A percentile compares a stretch with the other conserved stretches of the same genome.
Conservation (phyloP, 768 basidiomycete genomes). For the Lanmaoa rubissima region DNA sequence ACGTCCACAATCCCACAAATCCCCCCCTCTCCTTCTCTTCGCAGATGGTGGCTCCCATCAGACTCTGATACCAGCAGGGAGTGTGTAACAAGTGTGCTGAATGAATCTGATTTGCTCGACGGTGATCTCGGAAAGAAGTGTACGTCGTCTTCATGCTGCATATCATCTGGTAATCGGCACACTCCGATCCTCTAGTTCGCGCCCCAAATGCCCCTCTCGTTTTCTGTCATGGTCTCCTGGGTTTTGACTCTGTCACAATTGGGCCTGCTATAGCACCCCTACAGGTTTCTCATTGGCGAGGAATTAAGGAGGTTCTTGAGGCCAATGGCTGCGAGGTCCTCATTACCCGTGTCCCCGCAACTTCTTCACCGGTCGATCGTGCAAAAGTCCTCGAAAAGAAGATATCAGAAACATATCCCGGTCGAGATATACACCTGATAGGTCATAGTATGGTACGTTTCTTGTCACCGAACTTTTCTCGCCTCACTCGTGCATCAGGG, state of each 20-base stretch:
- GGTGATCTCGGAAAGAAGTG: constrained; percentile 58
- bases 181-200: constrained; percentile 47
- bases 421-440: constrained; percentile 81
- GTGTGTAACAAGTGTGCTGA: constrained; percentile 43
- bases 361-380: constrained; percentile 82
- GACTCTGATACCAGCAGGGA: constrained; percentile 40
- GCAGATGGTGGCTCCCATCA: constrained; percentile 53
- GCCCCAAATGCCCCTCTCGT: constrained; percentile 83
- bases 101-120: constrained; percentile 45
- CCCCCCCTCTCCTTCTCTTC: constrained; percentile 19
- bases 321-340: constrained; percentile 87
- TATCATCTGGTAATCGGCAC: neutral
- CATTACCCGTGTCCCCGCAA: constrained; percentile 92
- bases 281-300: constrained; percentile 94
- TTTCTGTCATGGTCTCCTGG: constrained; percentile 93
- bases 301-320: constrained; percentile 90
- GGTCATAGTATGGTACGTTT: constrained; percentile 74
- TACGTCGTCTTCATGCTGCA: constrained; percentile 33
- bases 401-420: constrained; percentile 79
- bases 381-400: constrained; percentile 86
- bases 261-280: constrained; percentile 74
- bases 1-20: constrained; percentile 29
- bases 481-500: constrained; percentile 51
- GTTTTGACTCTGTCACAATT: constrained; percentile 83
- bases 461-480: neutral